These are phyloP conservation scores for Pleoardoris graminearum DNA, from an alignment of 2,329 filamentous ascomycete species.

Conservation along the genomic window DNA sequence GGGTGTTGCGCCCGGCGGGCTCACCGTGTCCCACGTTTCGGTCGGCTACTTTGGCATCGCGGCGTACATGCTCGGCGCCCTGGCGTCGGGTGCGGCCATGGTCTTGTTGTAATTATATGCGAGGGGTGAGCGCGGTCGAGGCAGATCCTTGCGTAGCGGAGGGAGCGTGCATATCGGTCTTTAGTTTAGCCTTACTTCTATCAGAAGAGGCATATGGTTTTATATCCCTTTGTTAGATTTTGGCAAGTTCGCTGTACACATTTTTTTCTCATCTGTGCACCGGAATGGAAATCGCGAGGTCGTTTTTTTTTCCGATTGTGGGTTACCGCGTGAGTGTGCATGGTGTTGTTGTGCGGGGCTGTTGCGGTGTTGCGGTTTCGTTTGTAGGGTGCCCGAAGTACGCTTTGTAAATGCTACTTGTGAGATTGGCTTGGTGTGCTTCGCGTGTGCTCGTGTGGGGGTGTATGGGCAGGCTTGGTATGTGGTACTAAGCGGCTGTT, in stretches of 20 bases:
- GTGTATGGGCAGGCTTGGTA: no score
- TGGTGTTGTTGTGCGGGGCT: not conserved
- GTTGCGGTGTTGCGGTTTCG: no score
- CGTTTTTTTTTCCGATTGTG: not conserved
- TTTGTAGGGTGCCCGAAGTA: no score
- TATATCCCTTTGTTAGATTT: not conserved
- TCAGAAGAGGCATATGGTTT: not conserved
- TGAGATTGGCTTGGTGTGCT: no score
- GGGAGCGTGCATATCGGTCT: not conserved
- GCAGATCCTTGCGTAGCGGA: slow-evolving; percentile 6
- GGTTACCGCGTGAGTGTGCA: not conserved
- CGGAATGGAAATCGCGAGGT: not conserved
- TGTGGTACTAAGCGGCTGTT: no score
- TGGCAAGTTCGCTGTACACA: not conserved
- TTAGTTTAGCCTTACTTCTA: not conserved
- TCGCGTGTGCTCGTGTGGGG: no score
- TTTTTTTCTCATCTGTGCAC: not conserved
- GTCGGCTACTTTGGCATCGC: slow-evolving; percentile 53
- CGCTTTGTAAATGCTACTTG: no score
- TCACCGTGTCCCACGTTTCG: slow-evolving; percentile 52
- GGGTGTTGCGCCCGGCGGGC: slow-evolving; percentile 45
- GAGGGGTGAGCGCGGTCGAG: not conserved
- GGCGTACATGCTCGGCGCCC: slow-evolving; percentile 54
- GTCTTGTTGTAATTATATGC: slow-evolving; percentile 53
- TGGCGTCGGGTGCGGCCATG: slow-evolving; percentile 58